Evolutionary conservation across 306 rosid species (phyloP).

Genomic region (Pyrus betulifolia): DNA sequence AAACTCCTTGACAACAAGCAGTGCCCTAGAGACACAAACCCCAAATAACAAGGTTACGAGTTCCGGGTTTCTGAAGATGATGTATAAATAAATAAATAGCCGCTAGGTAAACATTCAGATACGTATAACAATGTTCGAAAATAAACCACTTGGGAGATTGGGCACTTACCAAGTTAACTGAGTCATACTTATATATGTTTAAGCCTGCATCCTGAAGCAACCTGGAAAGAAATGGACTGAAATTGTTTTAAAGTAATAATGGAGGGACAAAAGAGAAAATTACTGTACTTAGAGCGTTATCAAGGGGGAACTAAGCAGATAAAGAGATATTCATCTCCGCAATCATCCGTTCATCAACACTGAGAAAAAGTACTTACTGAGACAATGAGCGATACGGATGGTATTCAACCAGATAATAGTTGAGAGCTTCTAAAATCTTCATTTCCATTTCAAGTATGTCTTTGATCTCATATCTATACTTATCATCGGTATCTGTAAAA

Average conservation of each 20-base stretch:
- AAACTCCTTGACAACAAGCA: not conserved
- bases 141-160: not conserved
- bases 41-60: not conserved
- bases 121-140: not conserved
- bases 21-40: not conserved
- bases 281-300: not conserved
- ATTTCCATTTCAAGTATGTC: constrained; percentile 98
- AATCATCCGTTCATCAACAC: not conserved
- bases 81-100: too few species aligned
- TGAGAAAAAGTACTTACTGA: constrained; percentile 44
- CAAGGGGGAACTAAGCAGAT: not conserved
- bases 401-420: constrained; percentile 84
- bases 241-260: not conserved
- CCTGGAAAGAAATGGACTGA: constrained; percentile 37
- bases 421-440: constrained; percentile 91
- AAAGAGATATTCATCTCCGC: not conserved
- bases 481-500: constrained; percentile 72
- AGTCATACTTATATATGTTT: constrained; percentile 69
- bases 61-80: not conserved
- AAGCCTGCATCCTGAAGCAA: constrained; percentile 80
- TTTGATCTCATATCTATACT: constrained; percentile 73
- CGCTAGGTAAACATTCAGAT: not conserved
- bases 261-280: not conserved
- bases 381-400: constrained; percentile 90
- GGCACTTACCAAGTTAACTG: constrained; percentile 70